These are phyloP conservation scores for Lachancea nothofagi DNA, from an alignment of 805 yeast species.

Conservation along the genomic window DNA sequence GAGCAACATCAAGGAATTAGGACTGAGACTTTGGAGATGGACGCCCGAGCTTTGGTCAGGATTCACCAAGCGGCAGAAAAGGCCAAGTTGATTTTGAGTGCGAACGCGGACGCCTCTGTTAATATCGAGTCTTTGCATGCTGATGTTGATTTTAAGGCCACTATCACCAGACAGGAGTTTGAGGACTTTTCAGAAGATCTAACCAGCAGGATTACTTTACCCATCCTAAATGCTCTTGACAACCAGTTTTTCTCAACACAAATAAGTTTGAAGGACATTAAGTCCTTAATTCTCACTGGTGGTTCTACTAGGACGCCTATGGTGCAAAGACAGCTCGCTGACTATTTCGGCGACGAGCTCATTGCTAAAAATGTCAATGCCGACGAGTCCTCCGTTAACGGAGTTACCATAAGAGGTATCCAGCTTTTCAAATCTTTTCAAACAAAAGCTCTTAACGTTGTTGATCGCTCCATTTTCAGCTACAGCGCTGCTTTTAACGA, in stretches of 20 bases:
- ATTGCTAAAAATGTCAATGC: conserved; percentile 86
- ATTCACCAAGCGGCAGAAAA: conserved; percentile 82
- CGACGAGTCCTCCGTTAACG: conserved; percentile 90
- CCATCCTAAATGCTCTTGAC: conserved; percentile 49
- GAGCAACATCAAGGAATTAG: conserved; percentile 37
- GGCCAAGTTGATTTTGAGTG: conserved; percentile 81
- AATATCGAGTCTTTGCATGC: conserved; percentile 69
- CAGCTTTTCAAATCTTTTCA: conserved; percentile 63
- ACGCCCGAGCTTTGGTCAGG: conserved; percentile 58
- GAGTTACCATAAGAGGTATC: conserved; percentile 82
- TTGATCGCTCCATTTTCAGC: conserved; percentile 49
- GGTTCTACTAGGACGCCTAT: conserved; percentile 90
- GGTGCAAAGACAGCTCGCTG: conserved; percentile 57
- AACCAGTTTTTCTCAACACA: conserved; percentile 29
- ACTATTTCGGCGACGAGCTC: conserved; percentile 52
- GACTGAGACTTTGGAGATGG: conserved; percentile 36
- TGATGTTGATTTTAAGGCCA: conserved; percentile 67
- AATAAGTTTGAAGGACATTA: conserved; percentile 36
- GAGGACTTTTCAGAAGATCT: conserved; percentile 50
- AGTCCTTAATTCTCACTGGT: conserved; percentile 76
- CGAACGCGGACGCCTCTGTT: conserved; percentile 73
- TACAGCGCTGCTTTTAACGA: conserved; percentile 37
- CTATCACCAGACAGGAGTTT: conserved; percentile 73
- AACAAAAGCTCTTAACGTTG: conserved; percentile 48
- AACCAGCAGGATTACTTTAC: conserved; percentile 43